Conservation (phyloP, 176 grass and related monocot species). For the Zoysia japonica region DNA sequence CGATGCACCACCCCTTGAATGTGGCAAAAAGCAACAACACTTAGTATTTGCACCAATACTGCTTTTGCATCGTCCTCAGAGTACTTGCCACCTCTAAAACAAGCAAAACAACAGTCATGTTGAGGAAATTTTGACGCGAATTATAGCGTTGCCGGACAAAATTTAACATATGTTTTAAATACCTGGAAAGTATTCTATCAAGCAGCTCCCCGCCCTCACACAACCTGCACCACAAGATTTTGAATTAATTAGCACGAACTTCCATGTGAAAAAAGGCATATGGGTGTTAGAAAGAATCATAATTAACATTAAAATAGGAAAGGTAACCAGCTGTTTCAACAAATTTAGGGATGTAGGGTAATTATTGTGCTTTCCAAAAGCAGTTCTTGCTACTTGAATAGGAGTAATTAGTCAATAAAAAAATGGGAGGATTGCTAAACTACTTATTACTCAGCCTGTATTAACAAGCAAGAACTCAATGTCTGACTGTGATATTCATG, state of each 20-base stretch:
- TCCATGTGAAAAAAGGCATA: background rate
- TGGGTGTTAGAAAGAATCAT: background rate
- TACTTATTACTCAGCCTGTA: background rate
- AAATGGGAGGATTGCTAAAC: background rate
- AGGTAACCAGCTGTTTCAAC: background rate
- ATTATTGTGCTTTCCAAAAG: background rate
- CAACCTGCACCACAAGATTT: conserved; percentile 51
- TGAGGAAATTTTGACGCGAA: conserved; percentile 20
- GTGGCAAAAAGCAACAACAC: conserved; percentile 80
- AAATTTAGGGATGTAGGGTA: background rate
- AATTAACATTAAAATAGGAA: conserved; percentile 2
- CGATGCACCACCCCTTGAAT: conserved; percentile 87
- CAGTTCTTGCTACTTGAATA: background rate
- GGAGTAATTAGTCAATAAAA: background rate
- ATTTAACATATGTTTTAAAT: conserved; percentile 24
- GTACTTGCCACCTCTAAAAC: conserved; percentile 75
- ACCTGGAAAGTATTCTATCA: conserved; percentile 88
- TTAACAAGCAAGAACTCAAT: background rate
- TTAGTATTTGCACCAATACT: conserved; percentile 75
- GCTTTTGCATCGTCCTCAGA: conserved; percentile 84
- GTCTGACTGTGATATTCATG: background rate
- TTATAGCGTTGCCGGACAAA: background rate
- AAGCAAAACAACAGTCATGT: conserved; percentile 10
- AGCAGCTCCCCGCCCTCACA: conserved; percentile 78
- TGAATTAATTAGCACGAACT: background rate